Evolutionary conservation across 345 rosid species (phyloP).

Genomic region (Orychophragmus violaceus): DNA sequence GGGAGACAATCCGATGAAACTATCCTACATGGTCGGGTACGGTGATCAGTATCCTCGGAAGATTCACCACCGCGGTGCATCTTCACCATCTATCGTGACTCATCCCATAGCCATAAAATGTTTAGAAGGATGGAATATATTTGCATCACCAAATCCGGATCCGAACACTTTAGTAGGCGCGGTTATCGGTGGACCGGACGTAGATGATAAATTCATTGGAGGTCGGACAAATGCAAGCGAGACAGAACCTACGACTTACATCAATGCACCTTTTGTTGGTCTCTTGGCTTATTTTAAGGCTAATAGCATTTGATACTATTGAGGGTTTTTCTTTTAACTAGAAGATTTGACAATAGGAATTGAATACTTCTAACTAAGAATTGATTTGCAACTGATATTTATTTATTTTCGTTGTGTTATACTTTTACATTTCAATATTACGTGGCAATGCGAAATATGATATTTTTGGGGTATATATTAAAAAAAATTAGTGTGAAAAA

Average conservation of each 20-base stretch:
- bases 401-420: too few relatives aligned
- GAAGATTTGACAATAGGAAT: too few relatives aligned
- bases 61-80: slow-evolving; percentile 83
- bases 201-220: slow-evolving; percentile 55
- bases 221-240: slow-evolving; percentile 55
- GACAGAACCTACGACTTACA: slow-evolving; percentile 83
- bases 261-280: slow-evolving; percentile 95
- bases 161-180: slow-evolving; percentile 71
- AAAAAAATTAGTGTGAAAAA: too few relatives aligned
- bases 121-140: slow-evolving; percentile 59
- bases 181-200: slow-evolving; percentile 69
- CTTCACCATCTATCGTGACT: slow-evolving; percentile 47
- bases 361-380: too few relatives aligned
- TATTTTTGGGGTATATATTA: too few relatives aligned
- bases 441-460: too few relatives aligned
- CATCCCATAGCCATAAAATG: slow-evolving; percentile 33
- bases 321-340: too few relatives aligned
- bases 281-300: too few relatives aligned
- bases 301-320: too few relatives aligned
- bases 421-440: too few relatives aligned
- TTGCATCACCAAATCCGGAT: slow-evolving; percentile 48
- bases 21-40: slow-evolving; percentile 88
- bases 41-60: slow-evolving; percentile 52
- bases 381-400: too few relatives aligned
- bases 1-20: slow-evolving; percentile 72